Evolutionary conservation across 805 yeast species (phyloP).

Genomic region (Brettanomyces bruxellensis): DNA sequence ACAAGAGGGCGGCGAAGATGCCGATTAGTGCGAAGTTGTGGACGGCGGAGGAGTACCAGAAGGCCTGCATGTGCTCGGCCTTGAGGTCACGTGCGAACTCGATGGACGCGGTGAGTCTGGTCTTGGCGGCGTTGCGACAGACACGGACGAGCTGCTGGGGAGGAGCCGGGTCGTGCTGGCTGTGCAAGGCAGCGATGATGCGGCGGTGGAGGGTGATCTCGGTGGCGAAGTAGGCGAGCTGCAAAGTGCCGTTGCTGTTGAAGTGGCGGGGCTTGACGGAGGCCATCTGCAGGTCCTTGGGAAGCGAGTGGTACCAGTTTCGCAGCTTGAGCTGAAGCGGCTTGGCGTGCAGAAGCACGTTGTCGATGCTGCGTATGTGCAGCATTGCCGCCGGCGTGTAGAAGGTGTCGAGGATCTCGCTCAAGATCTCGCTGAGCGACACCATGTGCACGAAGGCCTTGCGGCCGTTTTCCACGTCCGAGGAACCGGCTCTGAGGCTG

Average conservation of each 20-base stretch:
- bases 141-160: constrained; percentile 51
- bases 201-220: constrained; percentile 81
- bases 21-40: constrained; percentile 77
- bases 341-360: constrained; percentile 67
- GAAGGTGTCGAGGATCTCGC: constrained; percentile 63
- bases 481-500: constrained; percentile 41
- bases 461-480: constrained; percentile 65
- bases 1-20: constrained; percentile 75
- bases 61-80: constrained; percentile 77
- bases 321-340: constrained; percentile 66
- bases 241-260: constrained; percentile 70
- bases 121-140: constrained; percentile 78
- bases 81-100: constrained; percentile 69
- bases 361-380: constrained; percentile 49
- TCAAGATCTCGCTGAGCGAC: constrained; percentile 54
- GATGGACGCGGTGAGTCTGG: constrained; percentile 72
- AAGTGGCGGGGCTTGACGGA: constrained; percentile 50
- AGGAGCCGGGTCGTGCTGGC: constrained; percentile 23
- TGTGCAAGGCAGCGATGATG: constrained; percentile 48
- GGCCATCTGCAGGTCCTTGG: constrained; percentile 54
- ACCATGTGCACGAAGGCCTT: constrained; percentile 60
- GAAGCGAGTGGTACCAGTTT: constrained; percentile 71
- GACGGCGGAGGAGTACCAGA: constrained; percentile 83
- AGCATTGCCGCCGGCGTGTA: constrained; percentile 62
- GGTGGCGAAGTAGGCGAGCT: constrained; percentile 80